Percentiles rank a stretch among this genome's conserved stretches.
phyloP scores from a whole-genome alignment of 176 grass and related monocot genomes.

The Puya raimondii region DNA sequence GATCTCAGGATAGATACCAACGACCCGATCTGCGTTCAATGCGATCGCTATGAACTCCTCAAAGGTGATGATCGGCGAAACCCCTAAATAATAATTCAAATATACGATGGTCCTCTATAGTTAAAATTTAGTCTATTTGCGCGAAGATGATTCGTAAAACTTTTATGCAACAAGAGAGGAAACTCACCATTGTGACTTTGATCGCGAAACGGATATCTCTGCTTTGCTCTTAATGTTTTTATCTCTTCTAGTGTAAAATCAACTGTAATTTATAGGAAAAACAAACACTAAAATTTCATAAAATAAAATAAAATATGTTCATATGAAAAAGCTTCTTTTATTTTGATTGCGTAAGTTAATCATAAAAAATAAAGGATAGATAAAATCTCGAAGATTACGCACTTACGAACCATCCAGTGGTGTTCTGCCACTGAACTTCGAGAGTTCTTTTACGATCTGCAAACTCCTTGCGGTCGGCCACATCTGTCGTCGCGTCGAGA shows the following conservation, averaged over 20 bases:
- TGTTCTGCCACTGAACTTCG: conserved; percentile 58
- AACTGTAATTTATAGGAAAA: conserved; percentile 31
- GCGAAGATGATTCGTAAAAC: neutral
- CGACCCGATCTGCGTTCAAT: conserved; percentile 61
- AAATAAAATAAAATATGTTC: neutral
- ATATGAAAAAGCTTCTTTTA: neutral
- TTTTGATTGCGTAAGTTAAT: neutral
- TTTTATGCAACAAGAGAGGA: neutral
- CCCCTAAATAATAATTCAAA: conserved; percentile 23
- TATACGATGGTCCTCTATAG: too few relatives aligned
- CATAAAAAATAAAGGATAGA: neutral
- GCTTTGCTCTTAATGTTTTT: conserved; percentile 62
- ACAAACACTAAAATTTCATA: neutral
- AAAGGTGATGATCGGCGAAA: conserved; percentile 78
- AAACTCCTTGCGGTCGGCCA: conserved; percentile 37
- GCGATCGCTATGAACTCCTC: conserved; percentile 90
- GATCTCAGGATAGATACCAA: conserved; percentile 93
- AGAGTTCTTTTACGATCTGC: conserved; percentile 71
- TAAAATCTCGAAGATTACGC: neutral
- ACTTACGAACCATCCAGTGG: conserved; percentile 90
- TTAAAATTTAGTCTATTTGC: neutral
- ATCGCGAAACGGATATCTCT: conserved; percentile 49
- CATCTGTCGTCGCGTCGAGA: conserved; percentile 41
- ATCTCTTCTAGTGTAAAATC: conserved; percentile 70
- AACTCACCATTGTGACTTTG: conserved; percentile 62